These are phyloP conservation scores for Punica granatum DNA, from an alignment of 345 rosid species.

Conservation along the genomic window DNA sequence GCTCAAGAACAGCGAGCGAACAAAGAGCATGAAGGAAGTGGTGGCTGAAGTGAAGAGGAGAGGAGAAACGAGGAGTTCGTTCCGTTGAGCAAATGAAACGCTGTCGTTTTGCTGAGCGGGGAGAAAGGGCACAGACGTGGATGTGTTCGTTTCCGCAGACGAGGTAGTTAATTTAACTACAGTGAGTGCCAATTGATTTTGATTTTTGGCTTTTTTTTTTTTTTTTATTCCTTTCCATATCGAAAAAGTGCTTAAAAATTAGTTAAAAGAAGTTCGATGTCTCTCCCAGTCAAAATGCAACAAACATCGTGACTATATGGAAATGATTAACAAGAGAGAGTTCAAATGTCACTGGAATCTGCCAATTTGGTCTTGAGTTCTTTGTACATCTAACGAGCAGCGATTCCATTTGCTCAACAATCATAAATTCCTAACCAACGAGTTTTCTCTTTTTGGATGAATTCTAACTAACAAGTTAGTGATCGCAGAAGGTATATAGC, in stretches of 20 bases:
- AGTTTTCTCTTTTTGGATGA: too few relatives aligned
- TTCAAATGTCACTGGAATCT: not conserved
- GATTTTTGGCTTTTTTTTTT: too few relatives aligned
- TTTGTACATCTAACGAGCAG: not conserved
- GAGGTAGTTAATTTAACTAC: not conserved
- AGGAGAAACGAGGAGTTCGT: not conserved
- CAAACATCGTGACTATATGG: too few relatives aligned
- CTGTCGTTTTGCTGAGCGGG: not conserved
- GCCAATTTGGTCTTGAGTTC: not conserved
- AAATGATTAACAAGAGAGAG: not conserved
- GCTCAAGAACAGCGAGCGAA: not conserved
- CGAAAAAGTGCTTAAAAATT: too few relatives aligned
- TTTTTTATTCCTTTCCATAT: too few relatives aligned
- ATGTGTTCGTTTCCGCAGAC: not conserved
- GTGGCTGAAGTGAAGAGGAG: not conserved
- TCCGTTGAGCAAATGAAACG: not conserved
- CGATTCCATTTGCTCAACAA: not conserved
- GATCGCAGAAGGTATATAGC: not conserved
- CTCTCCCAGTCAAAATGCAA: too few relatives aligned
- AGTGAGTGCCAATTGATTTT: too few relatives aligned
- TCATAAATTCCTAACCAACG: too few relatives aligned
- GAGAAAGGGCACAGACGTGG: not conserved
- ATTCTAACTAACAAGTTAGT: not conserved
- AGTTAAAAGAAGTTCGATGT: too few relatives aligned
- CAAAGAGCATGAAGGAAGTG: not conserved